phyloP scores from a whole-genome alignment of 108 stramenopile species.

The Nannochloropsis granulata region DNA sequence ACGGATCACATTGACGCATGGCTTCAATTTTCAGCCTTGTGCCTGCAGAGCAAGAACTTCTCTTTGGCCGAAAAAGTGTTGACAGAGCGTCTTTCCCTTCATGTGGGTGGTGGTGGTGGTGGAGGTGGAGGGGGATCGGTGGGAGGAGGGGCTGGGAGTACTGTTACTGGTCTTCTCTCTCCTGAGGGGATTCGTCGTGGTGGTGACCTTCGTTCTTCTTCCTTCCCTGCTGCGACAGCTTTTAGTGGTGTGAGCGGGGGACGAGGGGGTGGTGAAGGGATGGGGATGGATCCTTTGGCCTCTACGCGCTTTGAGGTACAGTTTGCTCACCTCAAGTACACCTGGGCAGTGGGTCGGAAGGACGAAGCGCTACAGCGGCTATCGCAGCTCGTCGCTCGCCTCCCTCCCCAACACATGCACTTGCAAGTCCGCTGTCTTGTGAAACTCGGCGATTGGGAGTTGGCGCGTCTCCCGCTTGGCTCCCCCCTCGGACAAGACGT shows the following conservation, averaged over 20 bases:
- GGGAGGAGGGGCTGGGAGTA: neutral
- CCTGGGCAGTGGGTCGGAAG: slow-evolving; percentile 56
- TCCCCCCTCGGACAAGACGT: neutral
- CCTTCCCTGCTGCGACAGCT: neutral
- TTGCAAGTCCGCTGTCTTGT: neutral
- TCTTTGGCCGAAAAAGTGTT: slow-evolving; percentile 64
- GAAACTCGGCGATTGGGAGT: slow-evolving; percentile 22
- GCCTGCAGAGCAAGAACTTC: slow-evolving; percentile 63
- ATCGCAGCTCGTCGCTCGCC: neutral
- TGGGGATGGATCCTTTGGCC: neutral
- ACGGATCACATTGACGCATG: slow-evolving; percentile 79
- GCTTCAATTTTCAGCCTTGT: slow-evolving; percentile 71
- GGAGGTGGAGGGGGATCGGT: neutral
- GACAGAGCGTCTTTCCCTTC: slow-evolving; percentile 15
- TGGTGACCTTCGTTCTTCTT: neutral
- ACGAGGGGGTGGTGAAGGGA: neutral
- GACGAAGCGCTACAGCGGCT: slow-evolving; percentile 50
- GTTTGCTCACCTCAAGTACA: slow-evolving; percentile 77
- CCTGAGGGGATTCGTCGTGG: neutral
- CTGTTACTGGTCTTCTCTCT: neutral
- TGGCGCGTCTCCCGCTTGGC: neutral
- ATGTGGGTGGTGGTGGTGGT: neutral
- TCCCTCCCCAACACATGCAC: neutral
- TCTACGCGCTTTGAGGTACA: slow-evolving; percentile 38
- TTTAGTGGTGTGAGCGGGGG: neutral